These are phyloP conservation scores for Tremella fuciformis DNA, from an alignment of 768 basidiomycete genomes.

Conservation along the genomic window DNA sequence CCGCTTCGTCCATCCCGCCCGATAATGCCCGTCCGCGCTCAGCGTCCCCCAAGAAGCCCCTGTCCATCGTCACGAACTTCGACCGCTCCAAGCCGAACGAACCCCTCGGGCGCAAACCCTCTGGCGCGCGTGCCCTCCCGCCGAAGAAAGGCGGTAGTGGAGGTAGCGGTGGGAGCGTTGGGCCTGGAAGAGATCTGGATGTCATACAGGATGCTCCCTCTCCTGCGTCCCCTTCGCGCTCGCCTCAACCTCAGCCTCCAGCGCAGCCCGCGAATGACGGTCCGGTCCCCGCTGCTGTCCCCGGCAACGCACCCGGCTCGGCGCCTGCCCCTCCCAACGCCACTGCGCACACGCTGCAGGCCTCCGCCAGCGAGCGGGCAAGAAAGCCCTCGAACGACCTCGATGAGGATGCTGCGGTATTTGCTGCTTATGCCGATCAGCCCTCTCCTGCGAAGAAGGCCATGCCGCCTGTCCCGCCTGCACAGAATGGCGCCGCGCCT, in stretches of 20 bases:
- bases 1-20: background rate
- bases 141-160: conserved; percentile 37
- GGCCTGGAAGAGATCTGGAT: conserved; percentile 19
- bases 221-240: conserved; percentile 21
- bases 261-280: background rate
- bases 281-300: background rate
- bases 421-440: conserved; percentile 41
- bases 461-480: conserved; percentile 1
- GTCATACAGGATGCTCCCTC: conserved; percentile 22
- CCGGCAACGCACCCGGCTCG: background rate
- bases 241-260: conserved; percentile 3
- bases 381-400: conserved; percentile 20
- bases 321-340: too few species aligned
- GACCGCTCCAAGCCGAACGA: conserved; percentile 15
- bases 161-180: conserved; percentile 5
- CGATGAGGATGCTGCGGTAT: conserved; percentile 38
- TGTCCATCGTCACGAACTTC: conserved; percentile 31
- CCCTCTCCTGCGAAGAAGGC: conserved; percentile 35
- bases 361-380: background rate
- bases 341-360: background rate
- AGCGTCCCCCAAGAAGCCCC: conserved; percentile 19
- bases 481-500: background rate
- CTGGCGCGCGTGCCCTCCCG: conserved; percentile 48
- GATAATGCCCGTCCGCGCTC: background rate
- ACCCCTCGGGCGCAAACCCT: conserved; percentile 47